These are phyloP conservation scores for Tympanopsis confertula DNA, from an alignment of 2,329 filamentous ascomycete genomes.

Conservation along the genomic window DNA sequence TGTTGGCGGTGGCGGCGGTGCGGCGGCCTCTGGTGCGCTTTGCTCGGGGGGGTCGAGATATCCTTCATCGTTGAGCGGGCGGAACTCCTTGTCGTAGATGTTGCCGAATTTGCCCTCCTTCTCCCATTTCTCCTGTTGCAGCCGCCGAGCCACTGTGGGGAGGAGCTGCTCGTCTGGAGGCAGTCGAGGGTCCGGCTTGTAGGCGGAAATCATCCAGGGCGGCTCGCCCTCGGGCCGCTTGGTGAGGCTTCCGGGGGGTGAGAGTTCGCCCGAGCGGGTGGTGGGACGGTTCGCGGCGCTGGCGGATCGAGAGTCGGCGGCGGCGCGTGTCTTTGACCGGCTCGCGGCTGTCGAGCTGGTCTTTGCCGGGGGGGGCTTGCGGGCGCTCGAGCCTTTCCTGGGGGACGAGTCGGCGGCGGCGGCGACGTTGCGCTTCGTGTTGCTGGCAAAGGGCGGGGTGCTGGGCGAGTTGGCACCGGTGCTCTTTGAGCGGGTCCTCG, in stretches of 20 bases:
- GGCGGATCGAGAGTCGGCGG: slow-evolving; percentile 36
- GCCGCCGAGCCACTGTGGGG: slow-evolving; percentile 78
- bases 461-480: background rate
- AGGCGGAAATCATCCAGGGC: slow-evolving; percentile 88
- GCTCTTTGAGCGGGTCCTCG: too few species aligned
- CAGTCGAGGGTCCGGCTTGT: slow-evolving; percentile 86
- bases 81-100: slow-evolving; percentile 78
- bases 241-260: slow-evolving; percentile 23
- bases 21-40: slow-evolving; percentile 3
- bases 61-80: slow-evolving; percentile 62
- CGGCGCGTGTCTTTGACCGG: slow-evolving; percentile 54
- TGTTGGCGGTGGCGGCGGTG: slow-evolving; percentile 12
- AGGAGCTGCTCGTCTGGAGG: slow-evolving; percentile 92
- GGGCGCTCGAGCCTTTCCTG: slow-evolving; percentile 26
- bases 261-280: slow-evolving; percentile 48
- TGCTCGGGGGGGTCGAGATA: slow-evolving; percentile 31
- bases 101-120: slow-evolving; percentile 78
- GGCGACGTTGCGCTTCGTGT: slow-evolving; percentile 24
- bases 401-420: slow-evolving; percentile 34
- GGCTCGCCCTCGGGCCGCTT: slow-evolving; percentile 84
- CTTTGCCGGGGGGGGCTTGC: slow-evolving; percentile 32
- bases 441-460: slow-evolving; percentile 1
- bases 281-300: slow-evolving; percentile 42
- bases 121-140: slow-evolving; percentile 94
- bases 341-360: slow-evolving; percentile 19